A percentile compares a stretch with the other conserved stretches of the same genome.
phyloP scores from a whole-genome alignment of 352 stramenopile genomes.

The Phytopythium mirpurense region DNA sequence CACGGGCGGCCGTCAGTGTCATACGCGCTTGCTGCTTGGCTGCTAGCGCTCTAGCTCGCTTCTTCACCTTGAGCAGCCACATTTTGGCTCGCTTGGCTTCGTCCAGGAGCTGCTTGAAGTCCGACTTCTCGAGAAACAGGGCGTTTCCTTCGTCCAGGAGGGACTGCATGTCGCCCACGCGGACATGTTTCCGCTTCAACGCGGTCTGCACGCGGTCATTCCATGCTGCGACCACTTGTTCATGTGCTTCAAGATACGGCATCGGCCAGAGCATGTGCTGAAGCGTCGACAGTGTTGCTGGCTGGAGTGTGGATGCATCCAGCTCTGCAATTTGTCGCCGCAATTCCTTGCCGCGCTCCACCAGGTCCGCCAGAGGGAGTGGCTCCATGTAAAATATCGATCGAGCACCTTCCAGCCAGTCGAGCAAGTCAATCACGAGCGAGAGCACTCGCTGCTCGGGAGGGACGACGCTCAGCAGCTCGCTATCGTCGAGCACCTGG shows the following conservation, averaged over 20 bases:
- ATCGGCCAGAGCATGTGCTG: constrained; percentile 66
- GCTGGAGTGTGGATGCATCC: constrained; percentile 15
- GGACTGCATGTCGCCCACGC: constrained; percentile 43
- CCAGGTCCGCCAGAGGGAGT: constrained; percentile 57
- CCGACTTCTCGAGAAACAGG: constrained; percentile 65
- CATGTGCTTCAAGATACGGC: constrained; percentile 56
- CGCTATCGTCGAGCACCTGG: constrained; percentile 48
- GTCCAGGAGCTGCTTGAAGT: constrained; percentile 73
- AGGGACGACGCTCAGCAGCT: constrained; percentile 59
- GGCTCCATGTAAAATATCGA: constrained; percentile 80
- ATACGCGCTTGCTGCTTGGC: constrained; percentile 64
- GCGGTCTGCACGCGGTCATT: constrained; percentile 44
- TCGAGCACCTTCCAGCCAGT: constrained; percentile 72
- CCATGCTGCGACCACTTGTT: constrained; percentile 65
- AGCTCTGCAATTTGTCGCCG: constrained; percentile 23
- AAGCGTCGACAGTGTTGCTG: constrained; percentile 32
- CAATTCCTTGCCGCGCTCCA: constrained; percentile 41
- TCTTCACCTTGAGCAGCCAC: constrained; percentile 84
- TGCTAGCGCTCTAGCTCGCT: constrained; percentile 66
- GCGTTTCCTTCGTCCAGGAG: constrained; percentile 52
- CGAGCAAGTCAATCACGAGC: constrained; percentile 53
- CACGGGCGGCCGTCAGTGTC: constrained; percentile 47
- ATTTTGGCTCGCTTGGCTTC: constrained; percentile 76
- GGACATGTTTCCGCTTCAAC: constrained; percentile 57
- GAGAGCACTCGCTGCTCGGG: constrained; percentile 47